These are phyloP conservation scores for Pezicula rhizophila DNA, from an alignment of 2,329 filamentous ascomycete genomes.

Conservation along the genomic window DNA sequence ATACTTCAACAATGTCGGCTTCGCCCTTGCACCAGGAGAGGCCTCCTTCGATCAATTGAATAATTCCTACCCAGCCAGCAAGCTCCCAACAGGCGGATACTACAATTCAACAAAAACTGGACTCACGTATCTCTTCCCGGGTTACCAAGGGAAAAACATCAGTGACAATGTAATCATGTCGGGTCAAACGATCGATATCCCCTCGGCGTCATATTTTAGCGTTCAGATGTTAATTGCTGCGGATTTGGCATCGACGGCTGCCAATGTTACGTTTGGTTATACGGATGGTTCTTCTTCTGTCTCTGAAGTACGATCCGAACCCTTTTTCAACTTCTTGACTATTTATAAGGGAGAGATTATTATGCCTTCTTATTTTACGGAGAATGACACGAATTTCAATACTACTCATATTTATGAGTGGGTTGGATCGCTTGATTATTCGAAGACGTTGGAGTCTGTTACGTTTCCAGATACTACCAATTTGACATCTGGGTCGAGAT, in stretches of 20 bases:
- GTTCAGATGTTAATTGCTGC: conserved; percentile 37
- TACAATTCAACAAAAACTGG: conserved; percentile 36
- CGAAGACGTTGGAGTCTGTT: conserved; percentile 33
- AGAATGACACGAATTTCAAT: conserved; percentile 35
- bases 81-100: conserved; percentile 22
- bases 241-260: conserved; percentile 33
- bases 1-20: conserved; percentile 42
- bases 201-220: conserved; percentile 32
- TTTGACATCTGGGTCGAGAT: conserved; percentile 24
- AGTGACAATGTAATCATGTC: conserved; percentile 39
- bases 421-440: conserved; percentile 30
- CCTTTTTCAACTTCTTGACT: conserved; percentile 38
- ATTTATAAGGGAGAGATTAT: conserved; percentile 41
- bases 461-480: conserved; percentile 34
- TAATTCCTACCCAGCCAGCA: conserved; percentile 35
- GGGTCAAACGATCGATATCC: conserved; percentile 33
- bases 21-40: conserved; percentile 38
- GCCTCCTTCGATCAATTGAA: conserved; percentile 37
- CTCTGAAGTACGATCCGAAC: conserved; percentile 37
- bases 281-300: conserved; percentile 33
- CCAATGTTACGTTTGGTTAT: conserved; percentile 37
- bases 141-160: conserved; percentile 30
- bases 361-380: conserved; percentile 35
- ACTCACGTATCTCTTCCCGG: conserved; percentile 35
- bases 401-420: conserved; percentile 40